Percentiles rank a stretch among this genome's conserved stretches.
Evolutionary conservation across 2,329 filamentous ascomycete species (phyloP).

Genomic region (Ascochyta fabae): DNA sequence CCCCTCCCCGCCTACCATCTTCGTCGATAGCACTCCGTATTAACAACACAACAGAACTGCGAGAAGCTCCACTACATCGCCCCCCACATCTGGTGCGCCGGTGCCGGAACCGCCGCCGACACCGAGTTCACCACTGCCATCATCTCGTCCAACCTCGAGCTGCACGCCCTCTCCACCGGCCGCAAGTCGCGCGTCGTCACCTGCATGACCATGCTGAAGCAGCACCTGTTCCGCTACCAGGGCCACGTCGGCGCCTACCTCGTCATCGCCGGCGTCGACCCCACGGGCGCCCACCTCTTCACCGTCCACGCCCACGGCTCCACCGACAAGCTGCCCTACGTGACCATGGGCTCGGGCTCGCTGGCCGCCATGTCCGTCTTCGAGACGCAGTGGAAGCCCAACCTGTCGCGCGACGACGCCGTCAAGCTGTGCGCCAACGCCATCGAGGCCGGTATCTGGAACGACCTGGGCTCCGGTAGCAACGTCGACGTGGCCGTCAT

Average conservation of each 20-base stretch:
- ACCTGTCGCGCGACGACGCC: conserved; percentile 79
- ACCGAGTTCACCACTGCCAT: conserved; percentile 99
- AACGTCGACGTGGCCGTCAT: conserved; percentile 98
- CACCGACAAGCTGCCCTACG: conserved; percentile 98
- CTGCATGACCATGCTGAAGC: conserved; percentile 99
- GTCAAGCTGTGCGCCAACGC: conserved; percentile 82
- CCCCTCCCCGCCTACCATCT: too few relatives aligned
- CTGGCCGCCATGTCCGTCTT: conserved; percentile 98
- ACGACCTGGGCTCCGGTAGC: conserved; percentile 94
- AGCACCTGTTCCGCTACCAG: conserved; percentile 98
- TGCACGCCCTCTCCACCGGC: conserved; percentile 94
- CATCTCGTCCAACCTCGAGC: conserved; percentile 97
- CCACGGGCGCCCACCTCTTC: conserved; percentile 93
- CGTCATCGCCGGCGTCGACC: conserved; percentile 94
- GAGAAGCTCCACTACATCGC: conserved; percentile 99
- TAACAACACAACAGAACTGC: conserved; percentile 72
- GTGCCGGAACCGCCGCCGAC: conserved; percentile 95
- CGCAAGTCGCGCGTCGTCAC: conserved; percentile 97
- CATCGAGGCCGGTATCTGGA: conserved; percentile 97
- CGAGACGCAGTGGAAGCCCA: conserved; percentile 90
- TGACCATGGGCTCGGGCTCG: conserved; percentile 97
- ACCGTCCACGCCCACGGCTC: conserved; percentile 98
- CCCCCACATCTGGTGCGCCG: conserved; percentile 98
- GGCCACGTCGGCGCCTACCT: conserved; percentile 98
- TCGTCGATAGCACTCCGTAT: too few relatives aligned